Conservation (phyloP, 305 asterid genomes). For the Withania somnifera region DNA sequence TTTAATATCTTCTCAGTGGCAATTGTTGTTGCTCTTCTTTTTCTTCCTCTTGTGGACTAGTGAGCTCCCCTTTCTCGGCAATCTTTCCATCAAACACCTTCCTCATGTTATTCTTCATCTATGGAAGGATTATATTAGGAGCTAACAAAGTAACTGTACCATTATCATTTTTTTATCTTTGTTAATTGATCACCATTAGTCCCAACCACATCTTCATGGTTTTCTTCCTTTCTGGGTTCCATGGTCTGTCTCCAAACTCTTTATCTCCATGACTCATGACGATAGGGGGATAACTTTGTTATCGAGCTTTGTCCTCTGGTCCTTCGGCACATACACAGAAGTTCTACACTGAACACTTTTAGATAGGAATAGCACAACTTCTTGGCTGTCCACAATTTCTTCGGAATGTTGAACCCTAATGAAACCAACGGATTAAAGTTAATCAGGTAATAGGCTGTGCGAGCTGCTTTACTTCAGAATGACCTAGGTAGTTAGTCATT, state of each 20-base stretch:
- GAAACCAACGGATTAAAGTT: neutral
- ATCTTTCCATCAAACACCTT: neutral
- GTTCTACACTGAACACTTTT: neutral
- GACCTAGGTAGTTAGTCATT: neutral
- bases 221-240: neutral
- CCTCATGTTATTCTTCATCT: neutral
- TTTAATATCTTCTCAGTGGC: neutral
- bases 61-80: neutral
- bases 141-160: neutral
- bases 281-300: neutral
- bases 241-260: neutral
- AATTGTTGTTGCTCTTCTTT: neutral
- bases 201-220: neutral
- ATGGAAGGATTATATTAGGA: neutral
- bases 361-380: neutral
- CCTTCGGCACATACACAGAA: neutral
- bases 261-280: neutral
- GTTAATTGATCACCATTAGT: neutral
- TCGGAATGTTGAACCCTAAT: neutral
- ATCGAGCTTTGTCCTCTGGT: neutral
- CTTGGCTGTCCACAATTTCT: neutral
- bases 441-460: neutral
- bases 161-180: neutral
- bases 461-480: neutral
- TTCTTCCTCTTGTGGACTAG: neutral